These are phyloP conservation scores for Leishmania amazonensis DNA, from an alignment of 208 protist genomes.

Conservation along the genomic window DNA sequence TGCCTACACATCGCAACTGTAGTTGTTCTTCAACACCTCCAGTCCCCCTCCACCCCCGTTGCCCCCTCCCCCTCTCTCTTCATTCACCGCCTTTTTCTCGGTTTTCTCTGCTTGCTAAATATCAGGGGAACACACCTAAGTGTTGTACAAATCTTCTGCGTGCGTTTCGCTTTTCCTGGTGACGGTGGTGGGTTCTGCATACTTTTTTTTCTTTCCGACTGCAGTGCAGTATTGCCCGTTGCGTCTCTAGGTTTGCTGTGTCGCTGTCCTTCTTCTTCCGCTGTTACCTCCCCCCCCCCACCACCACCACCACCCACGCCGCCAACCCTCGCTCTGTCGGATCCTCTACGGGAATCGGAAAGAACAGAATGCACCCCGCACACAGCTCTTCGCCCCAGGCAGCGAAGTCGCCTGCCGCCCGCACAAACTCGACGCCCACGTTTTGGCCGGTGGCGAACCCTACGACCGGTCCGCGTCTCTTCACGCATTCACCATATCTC, in stretches of 20 bases:
- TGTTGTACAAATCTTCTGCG: background rate
- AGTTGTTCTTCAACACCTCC: background rate
- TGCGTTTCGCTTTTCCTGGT: background rate
- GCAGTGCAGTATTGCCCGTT: background rate
- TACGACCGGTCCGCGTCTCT: constrained; percentile 3
- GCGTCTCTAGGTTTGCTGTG: background rate
- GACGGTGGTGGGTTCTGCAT: background rate
- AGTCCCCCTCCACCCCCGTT: background rate
- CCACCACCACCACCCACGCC: background rate
- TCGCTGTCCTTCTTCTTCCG: background rate
- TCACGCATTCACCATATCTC: constrained; percentile 26
- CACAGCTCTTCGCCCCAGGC: background rate
- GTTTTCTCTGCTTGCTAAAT: background rate
- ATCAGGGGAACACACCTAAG: background rate
- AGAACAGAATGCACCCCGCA: background rate
- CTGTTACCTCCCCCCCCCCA: background rate
- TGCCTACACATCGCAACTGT: background rate
- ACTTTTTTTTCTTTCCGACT: background rate
- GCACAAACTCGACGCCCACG: background rate
- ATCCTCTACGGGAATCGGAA: background rate
- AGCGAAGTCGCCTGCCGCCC: background rate
- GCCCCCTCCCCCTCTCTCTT: background rate
- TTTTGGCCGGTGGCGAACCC: background rate
- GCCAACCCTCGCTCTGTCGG: background rate
- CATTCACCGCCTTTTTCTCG: background rate